These are phyloP conservation scores for Rhodotorula babjevae DNA, from an alignment of 768 basidiomycete species.

Conservation along the genomic window DNA sequence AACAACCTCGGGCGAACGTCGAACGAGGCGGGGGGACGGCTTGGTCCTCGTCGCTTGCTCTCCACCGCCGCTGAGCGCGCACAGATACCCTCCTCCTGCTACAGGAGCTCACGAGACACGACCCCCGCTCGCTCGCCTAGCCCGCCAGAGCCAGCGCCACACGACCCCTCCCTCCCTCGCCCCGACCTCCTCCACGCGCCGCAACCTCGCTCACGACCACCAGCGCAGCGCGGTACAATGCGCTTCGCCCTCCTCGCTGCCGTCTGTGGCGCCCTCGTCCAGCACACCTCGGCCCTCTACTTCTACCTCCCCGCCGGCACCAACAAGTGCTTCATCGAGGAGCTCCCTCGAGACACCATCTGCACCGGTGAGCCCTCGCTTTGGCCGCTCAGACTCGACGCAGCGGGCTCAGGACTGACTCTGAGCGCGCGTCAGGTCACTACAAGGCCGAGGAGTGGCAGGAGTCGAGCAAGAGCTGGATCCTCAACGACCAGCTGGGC, in stretches of 20 bases:
- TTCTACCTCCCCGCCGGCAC: conserved; percentile 93
- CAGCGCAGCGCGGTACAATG: not conserved
- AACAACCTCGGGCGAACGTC: no score
- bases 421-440: conserved; percentile 59
- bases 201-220: not conserved
- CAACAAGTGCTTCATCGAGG: conserved; percentile 91
- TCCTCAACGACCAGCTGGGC: conserved; percentile 69
- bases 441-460: conserved; percentile 91
- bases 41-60: no score
- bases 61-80: no score
- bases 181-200: no score
- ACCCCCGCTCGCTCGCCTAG: no score
- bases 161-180: no score
- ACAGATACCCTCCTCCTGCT: no score
- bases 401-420: not conserved
- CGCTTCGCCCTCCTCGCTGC: conserved; percentile 11
- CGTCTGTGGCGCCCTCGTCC: conserved; percentile 6
- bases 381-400: not conserved
- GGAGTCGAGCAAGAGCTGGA: conserved; percentile 64
- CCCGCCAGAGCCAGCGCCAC: no score
- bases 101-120: no score
- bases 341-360: conserved; percentile 77
- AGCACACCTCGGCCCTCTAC: conserved; percentile 61
- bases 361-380: conserved; percentile 28
- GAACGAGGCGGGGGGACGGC: no score